phyloP scores from a whole-genome alignment of 768 basidiomycete species.

The Dacryopinax primogenitus region DNA sequence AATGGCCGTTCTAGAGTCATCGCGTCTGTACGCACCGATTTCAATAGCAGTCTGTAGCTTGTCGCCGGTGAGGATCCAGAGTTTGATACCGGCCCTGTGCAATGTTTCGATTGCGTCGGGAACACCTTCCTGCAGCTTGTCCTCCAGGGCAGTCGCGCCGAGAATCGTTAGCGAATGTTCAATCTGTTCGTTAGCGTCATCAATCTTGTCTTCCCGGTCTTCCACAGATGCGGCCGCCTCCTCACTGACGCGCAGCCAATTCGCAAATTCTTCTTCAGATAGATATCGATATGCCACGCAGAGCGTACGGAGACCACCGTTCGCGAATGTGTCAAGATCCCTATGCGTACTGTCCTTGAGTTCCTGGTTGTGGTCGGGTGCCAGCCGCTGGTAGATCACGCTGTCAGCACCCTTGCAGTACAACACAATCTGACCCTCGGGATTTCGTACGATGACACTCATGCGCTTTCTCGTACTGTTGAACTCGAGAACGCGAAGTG shows the following conservation, averaged over 20 bases:
- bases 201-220: slow-evolving; percentile 82
- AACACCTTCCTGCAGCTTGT: slow-evolving; percentile 93
- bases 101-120: slow-evolving; percentile 89
- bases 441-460: slow-evolving; percentile 79
- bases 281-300: slow-evolving; percentile 75
- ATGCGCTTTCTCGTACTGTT: slow-evolving; percentile 89
- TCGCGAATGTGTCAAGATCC: slow-evolving; percentile 91
- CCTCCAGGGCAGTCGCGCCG: slow-evolving; percentile 91
- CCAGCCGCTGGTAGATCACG: slow-evolving; percentile 79
- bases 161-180: slow-evolving; percentile 75
- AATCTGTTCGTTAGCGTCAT: slow-evolving; percentile 69
- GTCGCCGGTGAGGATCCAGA: slow-evolving; percentile 97
- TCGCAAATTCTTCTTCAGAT: slow-evolving; percentile 68
- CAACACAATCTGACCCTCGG: slow-evolving; percentile 67
- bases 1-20: neutral
- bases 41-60: slow-evolving; percentile 98
- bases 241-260: slow-evolving; percentile 72
- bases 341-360: slow-evolving; percentile 65
- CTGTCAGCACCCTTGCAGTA: slow-evolving; percentile 97
- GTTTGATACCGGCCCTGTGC: slow-evolving; percentile 86
- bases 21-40: slow-evolving; percentile 41
- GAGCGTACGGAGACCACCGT: slow-evolving; percentile 79
- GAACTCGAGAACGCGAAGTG: slow-evolving; percentile 80
- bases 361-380: slow-evolving; percentile 54
- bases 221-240: slow-evolving; percentile 61